Evolutionary conservation across 805 yeast genomes (phyloP).

Genomic region (Starmerella floricola): DNA sequence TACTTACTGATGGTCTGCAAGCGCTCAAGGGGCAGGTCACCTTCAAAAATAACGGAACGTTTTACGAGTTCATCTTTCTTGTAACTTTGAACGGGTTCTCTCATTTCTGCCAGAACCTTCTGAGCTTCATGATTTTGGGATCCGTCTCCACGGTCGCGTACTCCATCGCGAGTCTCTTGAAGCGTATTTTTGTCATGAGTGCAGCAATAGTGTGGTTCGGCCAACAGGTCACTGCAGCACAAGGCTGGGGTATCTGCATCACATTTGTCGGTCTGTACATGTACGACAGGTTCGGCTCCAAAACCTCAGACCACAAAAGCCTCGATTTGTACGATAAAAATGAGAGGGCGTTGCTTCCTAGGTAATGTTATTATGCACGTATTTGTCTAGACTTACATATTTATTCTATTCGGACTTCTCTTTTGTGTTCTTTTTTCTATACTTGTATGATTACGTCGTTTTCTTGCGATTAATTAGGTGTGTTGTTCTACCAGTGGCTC

Average conservation of each 20-base stretch:
- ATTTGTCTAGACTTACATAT: background rate
- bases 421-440: no score
- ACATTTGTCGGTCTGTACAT: constrained; percentile 34
- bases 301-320: constrained; percentile 2
- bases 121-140: constrained; percentile 72
- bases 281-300: constrained; percentile 33
- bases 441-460: no score
- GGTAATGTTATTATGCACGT: background rate
- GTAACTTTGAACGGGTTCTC: constrained; percentile 57
- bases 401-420: no score
- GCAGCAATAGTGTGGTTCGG: constrained; percentile 61
- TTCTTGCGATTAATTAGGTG: no score
- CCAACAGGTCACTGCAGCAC: constrained; percentile 30
- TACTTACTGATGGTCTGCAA: constrained; percentile 42
- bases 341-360: background rate
- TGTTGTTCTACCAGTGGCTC: no score
- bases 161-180: constrained; percentile 77
- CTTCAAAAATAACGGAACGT: constrained; percentile 20
- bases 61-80: constrained; percentile 36
- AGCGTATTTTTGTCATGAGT: constrained; percentile 71
- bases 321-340: background rate
- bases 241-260: constrained; percentile 33
- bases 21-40: constrained; percentile 15
- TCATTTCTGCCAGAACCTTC: constrained; percentile 67
- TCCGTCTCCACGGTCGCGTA: constrained; percentile 73